These are phyloP conservation scores for Reticulascus tulasneorum DNA, from an alignment of 2,329 filamentous ascomycete species.

Conservation along the genomic window DNA sequence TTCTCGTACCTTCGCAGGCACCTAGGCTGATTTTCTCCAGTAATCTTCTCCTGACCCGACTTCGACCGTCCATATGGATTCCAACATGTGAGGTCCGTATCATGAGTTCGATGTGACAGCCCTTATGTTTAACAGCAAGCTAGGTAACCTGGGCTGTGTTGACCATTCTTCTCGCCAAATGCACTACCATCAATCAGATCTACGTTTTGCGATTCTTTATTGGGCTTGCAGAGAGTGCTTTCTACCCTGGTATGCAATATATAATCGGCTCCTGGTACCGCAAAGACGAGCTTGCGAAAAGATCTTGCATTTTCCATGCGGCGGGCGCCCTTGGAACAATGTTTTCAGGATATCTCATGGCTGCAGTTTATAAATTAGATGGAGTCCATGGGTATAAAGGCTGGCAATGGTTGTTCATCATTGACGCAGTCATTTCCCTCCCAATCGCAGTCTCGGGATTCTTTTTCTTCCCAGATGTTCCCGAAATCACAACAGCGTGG, in stretches of 20 bases:
- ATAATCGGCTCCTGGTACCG: slow-evolving; percentile 27
- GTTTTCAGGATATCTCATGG: slow-evolving; percentile 30
- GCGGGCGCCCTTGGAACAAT: slow-evolving; percentile 19
- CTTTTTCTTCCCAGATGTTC: slow-evolving; percentile 17
- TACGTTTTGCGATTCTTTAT: slow-evolving; percentile 25
- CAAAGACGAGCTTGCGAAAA: slow-evolving; percentile 22
- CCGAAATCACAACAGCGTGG: slow-evolving; percentile 14
- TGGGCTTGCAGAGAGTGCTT: slow-evolving; percentile 23
- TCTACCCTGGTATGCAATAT: slow-evolving; percentile 20
- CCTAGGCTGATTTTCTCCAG: slow-evolving; percentile 9
- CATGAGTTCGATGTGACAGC: slow-evolving; percentile 25
- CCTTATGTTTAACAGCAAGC: slow-evolving; percentile 24
- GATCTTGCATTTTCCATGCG: slow-evolving; percentile 23
- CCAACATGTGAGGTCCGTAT: slow-evolving; percentile 24
- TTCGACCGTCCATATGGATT: slow-evolving; percentile 25
- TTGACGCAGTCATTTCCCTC: slow-evolving; percentile 27
- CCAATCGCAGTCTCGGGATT: slow-evolving; percentile 19
- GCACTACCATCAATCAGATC: slow-evolving; percentile 27
- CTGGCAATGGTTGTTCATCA: slow-evolving; percentile 36
- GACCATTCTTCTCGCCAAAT: slow-evolving; percentile 27
- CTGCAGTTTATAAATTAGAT: slow-evolving; percentile 30
- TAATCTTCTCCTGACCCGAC: slow-evolving; percentile 27
- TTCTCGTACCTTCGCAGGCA: neutral
- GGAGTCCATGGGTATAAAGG: slow-evolving; percentile 27
- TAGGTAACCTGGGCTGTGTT: slow-evolving; percentile 26